phyloP scores from a whole-genome alignment of 2,329 filamentous ascomycete species.

The Diaporthe citri region DNA sequence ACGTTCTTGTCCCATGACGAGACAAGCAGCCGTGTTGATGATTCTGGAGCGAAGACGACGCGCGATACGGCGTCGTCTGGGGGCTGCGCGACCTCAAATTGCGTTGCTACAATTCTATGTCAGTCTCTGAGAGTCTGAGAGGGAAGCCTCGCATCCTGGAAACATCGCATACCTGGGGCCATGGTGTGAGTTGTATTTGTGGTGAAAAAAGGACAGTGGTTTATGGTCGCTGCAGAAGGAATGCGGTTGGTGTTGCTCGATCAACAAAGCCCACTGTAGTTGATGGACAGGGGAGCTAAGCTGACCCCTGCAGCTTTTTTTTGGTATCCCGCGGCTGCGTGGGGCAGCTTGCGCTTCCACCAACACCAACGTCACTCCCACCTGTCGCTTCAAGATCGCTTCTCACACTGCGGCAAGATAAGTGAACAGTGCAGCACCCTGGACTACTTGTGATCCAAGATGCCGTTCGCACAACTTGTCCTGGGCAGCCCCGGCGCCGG shows the following conservation, averaged over 20 bases:
- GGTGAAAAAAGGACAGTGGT: neutral
- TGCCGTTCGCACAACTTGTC: conserved; percentile 81
- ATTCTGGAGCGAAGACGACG: conserved; percentile 84
- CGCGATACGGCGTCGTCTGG: conserved; percentile 90
- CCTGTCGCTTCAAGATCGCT: neutral
- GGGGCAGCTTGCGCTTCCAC: conserved; percentile 31
- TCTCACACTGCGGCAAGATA: conserved; percentile 3
- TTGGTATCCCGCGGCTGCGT: conserved; percentile 7
- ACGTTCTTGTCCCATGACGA: conserved; percentile 95
- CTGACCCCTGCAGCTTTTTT: conserved; percentile 38
- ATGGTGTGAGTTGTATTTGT: conserved; percentile 44
- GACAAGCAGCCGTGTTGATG: conserved; percentile 83
- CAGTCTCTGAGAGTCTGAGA: conserved; percentile 43
- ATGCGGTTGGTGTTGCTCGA: neutral
- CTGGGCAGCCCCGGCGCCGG: conserved; percentile 95
- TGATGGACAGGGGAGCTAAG: conserved; percentile 37
- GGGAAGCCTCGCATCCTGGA: neutral
- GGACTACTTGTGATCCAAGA: conserved; percentile 46
- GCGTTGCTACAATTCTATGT: conserved; percentile 63
- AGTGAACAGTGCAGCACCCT: neutral
- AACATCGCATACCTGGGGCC: conserved; percentile 55
- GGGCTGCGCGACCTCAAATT: conserved; percentile 86
- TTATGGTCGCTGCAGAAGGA: neutral
- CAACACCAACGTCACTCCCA: conserved; percentile 27
- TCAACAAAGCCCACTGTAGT: neutral